A percentile compares a stretch with the other conserved stretches of the same genome.
Conservation (phyloP, 768 basidiomycete species). For the Tephrocybe sp. region DNA sequence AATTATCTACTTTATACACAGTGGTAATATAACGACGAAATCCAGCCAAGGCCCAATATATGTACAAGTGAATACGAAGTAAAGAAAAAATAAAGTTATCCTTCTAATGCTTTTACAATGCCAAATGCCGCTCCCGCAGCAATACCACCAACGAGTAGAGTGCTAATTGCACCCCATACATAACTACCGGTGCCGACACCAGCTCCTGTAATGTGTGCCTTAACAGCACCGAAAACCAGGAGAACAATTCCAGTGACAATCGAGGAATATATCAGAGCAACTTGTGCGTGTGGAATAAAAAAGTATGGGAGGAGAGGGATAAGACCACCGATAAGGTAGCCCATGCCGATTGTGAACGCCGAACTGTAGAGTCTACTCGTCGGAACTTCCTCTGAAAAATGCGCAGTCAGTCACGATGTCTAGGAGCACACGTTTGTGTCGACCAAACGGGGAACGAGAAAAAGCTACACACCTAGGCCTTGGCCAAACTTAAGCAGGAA, state of each 20-base stretch:
- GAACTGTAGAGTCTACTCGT: conserved; percentile 81
- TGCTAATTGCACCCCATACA: conserved; percentile 84
- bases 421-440: not conserved
- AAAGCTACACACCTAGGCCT: conserved; percentile 63
- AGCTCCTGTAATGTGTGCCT: conserved; percentile 85
- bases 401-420: not conserved
- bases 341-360: conserved; percentile 93
- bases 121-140: conserved; percentile 74
- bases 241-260: conserved; percentile 83
- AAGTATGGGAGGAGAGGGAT: conserved; percentile 94
- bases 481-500: conserved; percentile 97
- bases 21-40: not conserved
- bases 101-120: conserved; percentile 48
- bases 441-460: not conserved
- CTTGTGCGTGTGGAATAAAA: conserved; percentile 69
- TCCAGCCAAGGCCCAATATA: not conserved
- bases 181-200: conserved; percentile 66
- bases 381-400: conserved; percentile 77
- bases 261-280: conserved; percentile 70
- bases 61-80: not conserved
- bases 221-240: conserved; percentile 88
- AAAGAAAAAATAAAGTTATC: not conserved
- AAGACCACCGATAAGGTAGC: conserved; percentile 90
- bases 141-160: conserved; percentile 83
- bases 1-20: not conserved